Evolutionary conservation across 2,329 filamentous ascomycete species (phyloP).

Genomic region (Nemania abortiva): DNA sequence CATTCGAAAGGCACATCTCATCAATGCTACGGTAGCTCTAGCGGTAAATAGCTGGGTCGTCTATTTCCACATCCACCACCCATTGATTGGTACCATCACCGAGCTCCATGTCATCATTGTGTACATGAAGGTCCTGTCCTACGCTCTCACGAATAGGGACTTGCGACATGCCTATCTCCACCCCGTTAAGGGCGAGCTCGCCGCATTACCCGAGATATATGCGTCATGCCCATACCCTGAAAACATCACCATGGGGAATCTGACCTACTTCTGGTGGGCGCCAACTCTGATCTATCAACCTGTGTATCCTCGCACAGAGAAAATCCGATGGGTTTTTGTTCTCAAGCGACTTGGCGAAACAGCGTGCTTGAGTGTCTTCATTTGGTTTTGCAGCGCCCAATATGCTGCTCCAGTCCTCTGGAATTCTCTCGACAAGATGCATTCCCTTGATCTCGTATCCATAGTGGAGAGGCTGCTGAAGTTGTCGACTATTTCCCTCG

Average conservation of each 20-base stretch:
- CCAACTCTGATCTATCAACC: constrained; percentile 97
- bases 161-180: constrained; percentile 91
- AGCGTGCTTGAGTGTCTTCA: constrained; percentile 82
- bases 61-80: constrained; percentile 92
- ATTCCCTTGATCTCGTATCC: constrained; percentile 80
- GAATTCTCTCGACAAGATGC: constrained; percentile 91
- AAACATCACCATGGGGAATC: constrained; percentile 89
- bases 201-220: constrained; percentile 84
- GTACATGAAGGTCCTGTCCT: constrained; percentile 95
- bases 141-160: constrained; percentile 96
- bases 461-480: constrained; percentile 94
- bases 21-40: constrained; percentile 87
- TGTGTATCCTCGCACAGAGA: constrained; percentile 86
- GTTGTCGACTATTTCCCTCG: constrained; percentile 91
- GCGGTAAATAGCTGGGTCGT: constrained; percentile 85
- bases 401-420: constrained; percentile 91
- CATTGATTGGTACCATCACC: constrained; percentile 89
- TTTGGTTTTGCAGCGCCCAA: constrained; percentile 95
- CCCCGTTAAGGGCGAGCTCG: constrained; percentile 73
- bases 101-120: constrained; percentile 94
- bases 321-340: constrained; percentile 89
- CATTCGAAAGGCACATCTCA: constrained; percentile 81
- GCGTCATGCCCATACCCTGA: constrained; percentile 84
- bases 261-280: constrained; percentile 98
- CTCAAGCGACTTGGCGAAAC: constrained; percentile 84